Evolutionary conservation across 2,329 filamentous ascomycete genomes (phyloP).

Genomic region (Clonostachys sp.): DNA sequence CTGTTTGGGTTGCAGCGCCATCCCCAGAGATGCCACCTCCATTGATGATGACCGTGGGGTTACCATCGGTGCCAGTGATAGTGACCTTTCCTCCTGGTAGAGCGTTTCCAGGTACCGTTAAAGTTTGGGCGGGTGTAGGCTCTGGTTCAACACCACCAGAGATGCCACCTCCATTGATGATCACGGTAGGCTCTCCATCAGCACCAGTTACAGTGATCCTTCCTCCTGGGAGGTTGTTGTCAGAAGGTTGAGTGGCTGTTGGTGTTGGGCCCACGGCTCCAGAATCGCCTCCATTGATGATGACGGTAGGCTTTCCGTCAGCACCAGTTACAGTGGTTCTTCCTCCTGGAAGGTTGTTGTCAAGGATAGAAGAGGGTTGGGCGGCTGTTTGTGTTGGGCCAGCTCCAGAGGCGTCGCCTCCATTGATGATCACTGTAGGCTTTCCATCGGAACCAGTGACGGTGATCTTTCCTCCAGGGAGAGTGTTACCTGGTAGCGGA

Average conservation of each 20-base stretch:
- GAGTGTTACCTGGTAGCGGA: neutral
- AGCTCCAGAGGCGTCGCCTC: neutral
- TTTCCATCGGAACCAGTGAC: conserved; percentile 1
- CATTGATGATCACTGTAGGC: conserved; percentile 3
- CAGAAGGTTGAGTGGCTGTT: neutral
- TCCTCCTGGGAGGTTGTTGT: neutral
- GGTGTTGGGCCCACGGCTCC: too few relatives aligned
- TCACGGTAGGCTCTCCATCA: conserved; percentile 2
- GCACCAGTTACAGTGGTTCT: neutral
- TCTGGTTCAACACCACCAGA: neutral
- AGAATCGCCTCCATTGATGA: conserved; percentile 1
- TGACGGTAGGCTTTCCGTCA: conserved; percentile 2
- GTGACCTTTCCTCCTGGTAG: neutral
- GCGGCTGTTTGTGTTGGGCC: neutral
- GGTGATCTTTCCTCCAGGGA: neutral
- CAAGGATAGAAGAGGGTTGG: neutral
- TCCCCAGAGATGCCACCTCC: neutral
- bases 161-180: neutral
- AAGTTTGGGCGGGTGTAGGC: neutral
- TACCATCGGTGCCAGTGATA: conserved; percentile 1
- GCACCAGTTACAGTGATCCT: neutral
- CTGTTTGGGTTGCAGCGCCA: neutral
- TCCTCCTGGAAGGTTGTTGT: neutral
- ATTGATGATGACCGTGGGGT: conserved; percentile 2
- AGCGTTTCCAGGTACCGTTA: neutral